A percentile compares a stretch with the other conserved stretches of the same genome.
phyloP scores from a whole-genome alignment of 2,329 filamentous ascomycete genomes.

The Penicillium hordei region DNA sequence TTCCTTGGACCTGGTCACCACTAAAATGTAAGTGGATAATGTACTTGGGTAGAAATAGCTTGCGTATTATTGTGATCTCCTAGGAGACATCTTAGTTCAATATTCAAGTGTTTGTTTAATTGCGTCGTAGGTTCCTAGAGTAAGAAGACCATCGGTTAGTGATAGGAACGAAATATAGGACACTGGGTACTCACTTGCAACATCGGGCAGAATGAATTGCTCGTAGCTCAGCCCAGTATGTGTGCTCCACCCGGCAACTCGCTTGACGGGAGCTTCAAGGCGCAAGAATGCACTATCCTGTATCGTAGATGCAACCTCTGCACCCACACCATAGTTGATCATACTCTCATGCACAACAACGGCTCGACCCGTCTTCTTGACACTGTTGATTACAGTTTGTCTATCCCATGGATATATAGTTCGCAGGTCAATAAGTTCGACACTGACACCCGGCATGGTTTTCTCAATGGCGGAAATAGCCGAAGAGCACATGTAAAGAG shows the following conservation, averaged over 20 bases:
- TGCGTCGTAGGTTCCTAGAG: slow-evolving; percentile 4
- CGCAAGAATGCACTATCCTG: slow-evolving; percentile 83
- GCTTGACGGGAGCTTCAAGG: slow-evolving; percentile 79
- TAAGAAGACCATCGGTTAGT: not conserved
- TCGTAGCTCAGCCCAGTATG: slow-evolving; percentile 80
- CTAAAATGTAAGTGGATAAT: not conserved
- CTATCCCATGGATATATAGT: slow-evolving; percentile 93
- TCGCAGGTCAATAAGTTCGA: slow-evolving; percentile 83
- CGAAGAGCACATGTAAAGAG: slow-evolving; percentile 76
- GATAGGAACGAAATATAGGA: not conserved
- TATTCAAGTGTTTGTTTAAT: slow-evolving; percentile 62
- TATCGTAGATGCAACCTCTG: slow-evolving; percentile 83
- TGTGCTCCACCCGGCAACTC: slow-evolving; percentile 87
- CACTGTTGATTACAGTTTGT: slow-evolving; percentile 74
- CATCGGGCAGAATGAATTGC: slow-evolving; percentile 78
- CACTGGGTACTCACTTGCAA: slow-evolving; percentile 68
- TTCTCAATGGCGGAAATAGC: slow-evolving; percentile 77
- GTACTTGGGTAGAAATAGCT: not conserved
- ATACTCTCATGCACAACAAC: slow-evolving; percentile 91
- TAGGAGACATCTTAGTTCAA: slow-evolving; percentile 37
- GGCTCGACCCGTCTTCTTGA: slow-evolving; percentile 80
- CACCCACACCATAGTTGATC: slow-evolving; percentile 84
- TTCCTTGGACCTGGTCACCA: not conserved
- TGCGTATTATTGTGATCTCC: not conserved
- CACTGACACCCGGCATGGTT: slow-evolving; percentile 65